Base-by-base conservation (phyloP, 352 stramenopile species). In the Phytophthora macrochlamydospora region DNA sequence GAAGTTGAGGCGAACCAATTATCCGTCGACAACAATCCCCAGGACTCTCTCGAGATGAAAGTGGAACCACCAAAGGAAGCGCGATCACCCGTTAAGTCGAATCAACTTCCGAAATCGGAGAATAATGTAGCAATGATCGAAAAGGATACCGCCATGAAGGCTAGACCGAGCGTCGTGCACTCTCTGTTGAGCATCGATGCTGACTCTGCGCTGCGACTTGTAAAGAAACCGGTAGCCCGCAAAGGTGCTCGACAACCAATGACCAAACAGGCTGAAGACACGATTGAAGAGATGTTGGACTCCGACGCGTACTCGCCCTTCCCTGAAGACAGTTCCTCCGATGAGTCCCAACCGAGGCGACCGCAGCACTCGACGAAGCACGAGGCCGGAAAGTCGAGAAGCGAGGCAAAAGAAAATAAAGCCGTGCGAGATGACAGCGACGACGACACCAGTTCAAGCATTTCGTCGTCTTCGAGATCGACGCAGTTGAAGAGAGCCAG, bases 141-240 rank as follows among this genome's bases (percentile, higher is more conserved):
- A 24, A 24, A 24, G 18, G 18, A 24, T 1, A 11, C 3, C 3
- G 6, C 7, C 38, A 29, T 13, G 3, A 33, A 56, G 38, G 48
- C 61, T 18, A 65, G 46, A 0, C 33, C 53, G 31, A 75, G 69
- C 37, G 48, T 85, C 29, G 59, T 88, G 43, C 64, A 88, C 45
- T 71, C 73, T 12, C 65, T 82, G 12, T 46, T 88, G 66, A 84
- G 69, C 32, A 73, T 85, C 51, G 79, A 87, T 43, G 50, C 79
- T 5, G 76, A 84, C 7, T 85, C 75, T 9, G 71, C 69, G 1
- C 51, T 63, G 37, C 62, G 49, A 18, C 33, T 87, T 2, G 35
- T 28, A 29, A 49, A 38, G 7, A 42, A 11, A 18, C 56, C 18
- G 18, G 18, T 24, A 24, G 18, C 18, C 18, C 18, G 18, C 18